phyloP scores from a whole-genome alignment of 2,329 filamentous ascomycete genomes.

The Sclerotinia nivalis region DNA sequence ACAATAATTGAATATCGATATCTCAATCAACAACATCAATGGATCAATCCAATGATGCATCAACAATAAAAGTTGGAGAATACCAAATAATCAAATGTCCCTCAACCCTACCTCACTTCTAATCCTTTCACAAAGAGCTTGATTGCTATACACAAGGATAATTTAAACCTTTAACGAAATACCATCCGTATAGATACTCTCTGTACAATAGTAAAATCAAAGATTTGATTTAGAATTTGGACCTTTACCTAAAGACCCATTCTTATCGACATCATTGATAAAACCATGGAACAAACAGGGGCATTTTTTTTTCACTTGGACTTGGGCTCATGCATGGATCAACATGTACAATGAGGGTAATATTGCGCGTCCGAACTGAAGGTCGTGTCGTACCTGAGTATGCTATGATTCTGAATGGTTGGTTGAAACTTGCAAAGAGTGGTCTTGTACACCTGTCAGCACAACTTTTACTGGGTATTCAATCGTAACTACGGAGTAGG shows the following conservation, averaged over 20 bases:
- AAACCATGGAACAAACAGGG: background rate
- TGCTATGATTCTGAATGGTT: too few relatives aligned
- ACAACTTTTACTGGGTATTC: too few relatives aligned
- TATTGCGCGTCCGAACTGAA: too few relatives aligned
- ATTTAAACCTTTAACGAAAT: background rate
- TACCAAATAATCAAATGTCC: background rate
- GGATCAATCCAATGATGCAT: background rate
- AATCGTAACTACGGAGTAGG: background rate
- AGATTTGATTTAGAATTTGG: background rate
- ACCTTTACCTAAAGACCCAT: background rate
- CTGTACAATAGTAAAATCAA: background rate
- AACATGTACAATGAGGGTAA: background rate
- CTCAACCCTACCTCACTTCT: background rate
- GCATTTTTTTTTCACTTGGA: background rate
- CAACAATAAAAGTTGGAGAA: background rate
- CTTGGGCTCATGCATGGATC: constrained; percentile 1
- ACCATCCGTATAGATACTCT: background rate
- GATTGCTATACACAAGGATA: background rate
- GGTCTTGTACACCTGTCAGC: too few relatives aligned
- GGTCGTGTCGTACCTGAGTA: too few relatives aligned
- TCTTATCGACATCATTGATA: constrained; percentile 6
- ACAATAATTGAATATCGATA: background rate
- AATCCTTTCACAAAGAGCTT: constrained; percentile 1
- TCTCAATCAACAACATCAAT: background rate
- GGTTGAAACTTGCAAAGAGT: too few relatives aligned